Base-by-base conservation (phyloP, 2,329 filamentous ascomycete genomes). In the Hortaea sp. region DNA sequence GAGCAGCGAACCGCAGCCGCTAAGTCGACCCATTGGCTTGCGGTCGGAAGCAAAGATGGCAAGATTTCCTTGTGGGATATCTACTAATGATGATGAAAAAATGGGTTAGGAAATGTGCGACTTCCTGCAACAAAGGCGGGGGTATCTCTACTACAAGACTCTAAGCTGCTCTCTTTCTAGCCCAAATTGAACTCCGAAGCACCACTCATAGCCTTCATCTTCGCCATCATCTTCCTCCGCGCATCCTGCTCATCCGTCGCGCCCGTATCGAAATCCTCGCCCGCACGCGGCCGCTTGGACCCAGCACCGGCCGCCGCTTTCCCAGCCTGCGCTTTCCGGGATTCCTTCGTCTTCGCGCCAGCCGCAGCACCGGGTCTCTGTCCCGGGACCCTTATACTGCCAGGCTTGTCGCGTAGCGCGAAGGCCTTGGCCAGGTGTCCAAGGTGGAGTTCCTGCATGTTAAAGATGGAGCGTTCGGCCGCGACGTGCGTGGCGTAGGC, bases 1-100 rank as follows among this genome's bases (percentile, higher is more conserved):
- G 48, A 61, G 40, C 63, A 66, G 44, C 53, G 70, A 20, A 65
- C 64, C 27, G 57, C 63, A 40, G 81, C 79, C 56, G 82, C 84
- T 7, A 81, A 77, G 58, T 72, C 71, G 43, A 84, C 83, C 27
- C 90, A 97, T 65, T 97, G 90, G 89, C 65, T 97, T 43, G 92
- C 84, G 12, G 87, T 81, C 1, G 92, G 92, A 1, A 85, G 86
- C 46, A 98, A 97, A 64, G 92, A 97, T 69, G 92, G 90, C 12
- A 95, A 94, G 64, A 79, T 97, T 52, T 94, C 88, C 61, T 69
- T 98, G 55, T 98, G 92, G 92, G 87, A 95, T 69, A 81, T 97
- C 48, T 98, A 92, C 48, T 74, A 56, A 61, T 20, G 20, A 20
- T 37, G 46, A 9, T 20, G 20, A 20, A 20, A 20, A 6, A 7